Evolutionary conservation across 2,329 filamentous ascomycete genomes (phyloP).

Genomic region (Grosmannia clavigera): DNA sequence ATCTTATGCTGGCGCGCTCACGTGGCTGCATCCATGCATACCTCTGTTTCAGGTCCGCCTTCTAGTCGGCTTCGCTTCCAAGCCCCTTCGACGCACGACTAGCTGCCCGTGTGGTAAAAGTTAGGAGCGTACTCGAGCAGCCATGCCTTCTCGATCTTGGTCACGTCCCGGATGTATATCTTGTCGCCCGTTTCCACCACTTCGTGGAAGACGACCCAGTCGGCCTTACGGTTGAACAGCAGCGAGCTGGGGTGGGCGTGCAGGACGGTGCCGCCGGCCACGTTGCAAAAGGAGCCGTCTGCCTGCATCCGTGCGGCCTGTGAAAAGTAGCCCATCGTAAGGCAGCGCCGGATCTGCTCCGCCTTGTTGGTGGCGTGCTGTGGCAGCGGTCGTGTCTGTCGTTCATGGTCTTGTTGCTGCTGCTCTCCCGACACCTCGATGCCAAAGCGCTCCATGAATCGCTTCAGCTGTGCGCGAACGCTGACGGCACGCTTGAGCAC

Average conservation of each 20-base stretch:
- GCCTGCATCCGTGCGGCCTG: constrained; percentile 89
- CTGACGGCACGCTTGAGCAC: constrained; percentile 70
- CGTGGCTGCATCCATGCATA: neutral
- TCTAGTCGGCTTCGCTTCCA: neutral
- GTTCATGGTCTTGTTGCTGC: constrained; percentile 13
- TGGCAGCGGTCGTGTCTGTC: constrained; percentile 7
- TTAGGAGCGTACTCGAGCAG: constrained; percentile 76
- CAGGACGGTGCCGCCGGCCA: constrained; percentile 65
- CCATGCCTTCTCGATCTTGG: constrained; percentile 91
- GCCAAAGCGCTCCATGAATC: constrained; percentile 77
- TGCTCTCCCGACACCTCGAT: constrained; percentile 48
- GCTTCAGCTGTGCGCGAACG: constrained; percentile 73
- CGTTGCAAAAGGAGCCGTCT: constrained; percentile 78
- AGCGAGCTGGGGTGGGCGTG: constrained; percentile 85
- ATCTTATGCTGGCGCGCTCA: neutral
- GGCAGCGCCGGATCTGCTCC: constrained; percentile 70
- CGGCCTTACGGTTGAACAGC: constrained; percentile 92
- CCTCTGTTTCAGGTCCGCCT: neutral
- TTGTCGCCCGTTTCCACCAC: constrained; percentile 82
- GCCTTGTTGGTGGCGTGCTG: constrained; percentile 28
- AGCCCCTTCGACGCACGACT: neutral
- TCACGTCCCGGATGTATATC: constrained; percentile 81
- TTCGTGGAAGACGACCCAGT: constrained; percentile 95
- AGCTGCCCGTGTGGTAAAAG: constrained; percentile 46
- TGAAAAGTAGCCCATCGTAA: constrained; percentile 84